Evolutionary conservation across 2,329 filamentous ascomycete genomes (phyloP), one percentile per base, ranked within the genome.

Genomic region (Tolypocladium amazonense): DNA sequence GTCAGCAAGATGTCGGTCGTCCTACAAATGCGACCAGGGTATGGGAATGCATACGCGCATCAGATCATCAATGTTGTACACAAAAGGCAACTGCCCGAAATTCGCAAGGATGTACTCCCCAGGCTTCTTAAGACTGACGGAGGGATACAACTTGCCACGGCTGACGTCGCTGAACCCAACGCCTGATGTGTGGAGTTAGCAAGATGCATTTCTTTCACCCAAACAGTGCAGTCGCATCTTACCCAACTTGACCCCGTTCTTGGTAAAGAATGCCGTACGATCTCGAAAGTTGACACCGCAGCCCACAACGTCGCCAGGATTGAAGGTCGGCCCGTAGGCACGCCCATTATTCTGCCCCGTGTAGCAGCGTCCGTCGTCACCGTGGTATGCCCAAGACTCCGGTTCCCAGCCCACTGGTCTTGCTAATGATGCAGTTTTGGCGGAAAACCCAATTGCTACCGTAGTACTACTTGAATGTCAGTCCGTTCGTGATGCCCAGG

Each of bases 51-150:
- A 68, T 80, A 89, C 89, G 78, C 82, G 82, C 77, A 96, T 88
- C 80, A 94, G 84, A 61, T 84, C 83, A 72, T 97, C 90, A 66
- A 99, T 97, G 71, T 97, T 90, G 75, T 88, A 99, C 53, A 90
- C 81, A 72, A 97, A 97, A 4, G 89, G 88, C 58, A 81, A 83
- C 72, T 88, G 84, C 55, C 86, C 86, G 74, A 89, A 88, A 68
- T 89, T 89, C 64, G 79, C 82, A 61, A 78, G 74, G 60, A 88
- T 70, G 64, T 84, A 79, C 67, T 88, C 86, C 53, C 84, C 83
- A 0, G 79, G 72, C 68, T 82, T 86, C 69, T 87, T 88, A 58
- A 89, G 75, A n/a, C 86, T 85, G 30, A 88, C 76, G 0, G 80
- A 77, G 25, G 86, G 86, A 69, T 86, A 92, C n/a, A 90, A 71